Percentiles rank a stretch among this genome's conserved stretches.
phyloP scores from a whole-genome alignment of 1,284 basidiomycete species.

The Flammula alnicola region DNA sequence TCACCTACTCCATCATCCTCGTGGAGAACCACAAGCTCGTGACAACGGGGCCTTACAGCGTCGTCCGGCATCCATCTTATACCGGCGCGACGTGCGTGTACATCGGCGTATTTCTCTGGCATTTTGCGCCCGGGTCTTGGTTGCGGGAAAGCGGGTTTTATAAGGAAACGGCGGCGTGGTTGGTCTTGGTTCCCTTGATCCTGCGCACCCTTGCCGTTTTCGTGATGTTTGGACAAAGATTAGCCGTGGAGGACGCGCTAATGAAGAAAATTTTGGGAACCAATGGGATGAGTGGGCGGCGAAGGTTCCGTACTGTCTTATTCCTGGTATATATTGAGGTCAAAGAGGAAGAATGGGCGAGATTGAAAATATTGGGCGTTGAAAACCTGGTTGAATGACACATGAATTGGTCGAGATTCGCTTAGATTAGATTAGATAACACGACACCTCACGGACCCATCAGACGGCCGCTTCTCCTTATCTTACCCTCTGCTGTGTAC shows the following conservation, averaged over 20 bases:
- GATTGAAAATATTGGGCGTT: neutral
- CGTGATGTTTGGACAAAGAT: slow-evolving; percentile 36
- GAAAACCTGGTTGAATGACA: neutral
- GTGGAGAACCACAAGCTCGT: slow-evolving; percentile 30
- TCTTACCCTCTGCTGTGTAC: no score
- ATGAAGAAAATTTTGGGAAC: slow-evolving; percentile 37
- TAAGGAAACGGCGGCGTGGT: neutral
- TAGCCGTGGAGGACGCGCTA: slow-evolving; percentile 38
- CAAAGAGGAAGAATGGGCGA: no score
- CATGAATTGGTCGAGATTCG: neutral
- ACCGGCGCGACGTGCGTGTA: slow-evolving; percentile 12
- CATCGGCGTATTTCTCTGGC: slow-evolving; percentile 18
- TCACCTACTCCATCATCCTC: slow-evolving; percentile 21
- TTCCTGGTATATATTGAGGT: slow-evolving; percentile 5
- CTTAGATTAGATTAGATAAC: neutral
- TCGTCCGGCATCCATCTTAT: slow-evolving; percentile 29
- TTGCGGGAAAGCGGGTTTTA: slow-evolving; percentile 16
- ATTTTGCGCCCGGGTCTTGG: slow-evolving; percentile 26
- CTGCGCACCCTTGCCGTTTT: slow-evolving; percentile 3
- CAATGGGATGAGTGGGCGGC: slow-evolving; percentile 42
- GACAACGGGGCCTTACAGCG: slow-evolving; percentile 26
- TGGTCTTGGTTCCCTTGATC: neutral
- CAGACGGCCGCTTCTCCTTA: no score
- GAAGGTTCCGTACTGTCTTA: slow-evolving; percentile 34
- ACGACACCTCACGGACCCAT: no score